phyloP scores from a whole-genome alignment of 108 stramenopile species.

The Pseudonitzschia delicatissima region DNA sequence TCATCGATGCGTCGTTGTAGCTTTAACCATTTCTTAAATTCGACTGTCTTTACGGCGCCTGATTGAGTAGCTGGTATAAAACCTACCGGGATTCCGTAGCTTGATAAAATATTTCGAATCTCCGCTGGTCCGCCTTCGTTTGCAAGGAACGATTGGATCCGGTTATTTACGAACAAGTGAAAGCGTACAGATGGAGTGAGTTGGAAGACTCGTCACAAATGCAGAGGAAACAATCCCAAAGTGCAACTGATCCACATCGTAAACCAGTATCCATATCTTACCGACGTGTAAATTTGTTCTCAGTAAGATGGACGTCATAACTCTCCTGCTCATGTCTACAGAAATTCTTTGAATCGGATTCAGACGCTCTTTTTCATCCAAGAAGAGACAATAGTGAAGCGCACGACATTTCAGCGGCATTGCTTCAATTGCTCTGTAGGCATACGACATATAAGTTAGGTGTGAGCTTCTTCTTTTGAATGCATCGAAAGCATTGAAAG shows the following conservation, averaged over 20 bases:
- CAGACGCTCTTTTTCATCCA: not conserved
- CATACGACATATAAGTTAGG: not conserved
- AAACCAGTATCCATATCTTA: not conserved
- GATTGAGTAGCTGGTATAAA: not conserved
- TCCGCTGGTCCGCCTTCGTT: not conserved
- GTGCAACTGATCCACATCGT: not conserved
- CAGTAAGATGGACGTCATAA: not conserved
- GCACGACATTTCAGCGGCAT: not conserved
- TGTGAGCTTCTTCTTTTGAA: too few relatives aligned
- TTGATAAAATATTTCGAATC: not conserved
- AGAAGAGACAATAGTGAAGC: not conserved
- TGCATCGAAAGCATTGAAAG: not conserved
- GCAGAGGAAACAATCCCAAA: not conserved
- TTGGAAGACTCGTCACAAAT: not conserved
- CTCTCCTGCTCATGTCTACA: not conserved
- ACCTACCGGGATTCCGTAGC: slow-evolving; percentile 2
- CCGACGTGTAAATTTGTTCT: not conserved
- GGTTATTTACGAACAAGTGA: not conserved
- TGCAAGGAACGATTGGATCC: not conserved
- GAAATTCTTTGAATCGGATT: not conserved
- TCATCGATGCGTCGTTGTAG: not conserved
- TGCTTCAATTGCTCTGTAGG: not conserved
- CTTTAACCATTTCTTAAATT: slow-evolving; percentile 1
- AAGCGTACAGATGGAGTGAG: not conserved
- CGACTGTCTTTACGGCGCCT: not conserved